A percentile compares a stretch with the other conserved stretches of the same genome.
Evolutionary conservation across 768 basidiomycete genomes (phyloP).

Genomic region (Asterophora lycoperdoides): DNA sequence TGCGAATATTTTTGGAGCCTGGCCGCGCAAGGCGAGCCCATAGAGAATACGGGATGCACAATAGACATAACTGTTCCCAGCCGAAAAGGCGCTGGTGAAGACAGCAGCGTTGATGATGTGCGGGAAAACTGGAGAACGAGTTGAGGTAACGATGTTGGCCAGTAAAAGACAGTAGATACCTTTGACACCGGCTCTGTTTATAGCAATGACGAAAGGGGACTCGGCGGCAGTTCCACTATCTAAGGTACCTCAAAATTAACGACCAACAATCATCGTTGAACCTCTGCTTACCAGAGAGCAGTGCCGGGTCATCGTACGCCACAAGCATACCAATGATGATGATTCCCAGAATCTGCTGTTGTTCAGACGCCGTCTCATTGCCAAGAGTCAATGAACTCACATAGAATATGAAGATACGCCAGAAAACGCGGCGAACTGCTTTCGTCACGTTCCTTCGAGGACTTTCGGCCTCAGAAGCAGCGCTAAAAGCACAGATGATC

Average conservation of each 20-base stretch:
- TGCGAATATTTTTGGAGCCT: conserved; percentile 41
- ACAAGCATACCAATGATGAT: conserved; percentile 79
- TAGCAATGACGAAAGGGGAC: conserved; percentile 85
- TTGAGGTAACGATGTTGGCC: not conserved
- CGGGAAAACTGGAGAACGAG: conserved; percentile 41
- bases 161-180: conserved; percentile 20
- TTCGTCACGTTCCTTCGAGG: conserved; percentile 77
- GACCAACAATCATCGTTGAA: not conserved
- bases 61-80: conserved; percentile 65
- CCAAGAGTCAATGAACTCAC: conserved; percentile 28
- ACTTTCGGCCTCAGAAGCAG: conserved; percentile 73
- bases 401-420: conserved; percentile 78
- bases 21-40: conserved; percentile 48
- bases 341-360: conserved; percentile 57
- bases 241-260: conserved; percentile 6
- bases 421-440: conserved; percentile 74
- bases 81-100: conserved; percentile 70
- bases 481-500: conserved; percentile 30
- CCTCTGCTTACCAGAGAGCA: conserved; percentile 36
- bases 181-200: conserved; percentile 66
- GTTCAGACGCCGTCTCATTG: not conserved
- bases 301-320: conserved; percentile 53
- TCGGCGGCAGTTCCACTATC: conserved; percentile 61
- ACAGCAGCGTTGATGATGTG: conserved; percentile 71
- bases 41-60: conserved; percentile 49